Percentiles rank a stretch among this genome's conserved stretches.
phyloP scores from a whole-genome alignment of 2,329 filamentous ascomycete genomes.

The Aureobasidium subglaciale region DNA sequence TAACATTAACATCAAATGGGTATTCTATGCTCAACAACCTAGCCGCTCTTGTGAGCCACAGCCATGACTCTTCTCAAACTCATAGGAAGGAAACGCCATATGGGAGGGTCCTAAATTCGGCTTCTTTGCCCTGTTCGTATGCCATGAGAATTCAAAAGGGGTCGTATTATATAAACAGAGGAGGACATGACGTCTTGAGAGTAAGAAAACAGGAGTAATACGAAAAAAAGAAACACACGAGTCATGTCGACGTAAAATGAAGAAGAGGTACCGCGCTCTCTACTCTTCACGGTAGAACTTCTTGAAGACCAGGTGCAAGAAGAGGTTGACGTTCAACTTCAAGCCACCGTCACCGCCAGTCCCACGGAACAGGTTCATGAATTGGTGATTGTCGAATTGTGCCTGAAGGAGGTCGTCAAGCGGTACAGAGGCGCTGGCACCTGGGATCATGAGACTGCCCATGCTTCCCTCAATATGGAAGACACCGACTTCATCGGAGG shows the following conservation, averaged over 20 bases:
- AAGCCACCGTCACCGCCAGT: constrained; percentile 41
- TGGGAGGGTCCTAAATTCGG: background rate
- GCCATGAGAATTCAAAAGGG: background rate
- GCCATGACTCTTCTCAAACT: background rate
- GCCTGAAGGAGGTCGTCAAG: constrained; percentile 92
- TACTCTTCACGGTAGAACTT: constrained; percentile 71
- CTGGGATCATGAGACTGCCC: constrained; percentile 91
- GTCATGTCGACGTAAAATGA: constrained; percentile 6
- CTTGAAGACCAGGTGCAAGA: constrained; percentile 95
- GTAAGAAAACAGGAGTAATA: background rate
- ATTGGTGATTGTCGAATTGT: constrained; percentile 94
- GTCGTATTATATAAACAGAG: constrained; percentile 13
- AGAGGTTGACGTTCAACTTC: constrained; percentile 89
- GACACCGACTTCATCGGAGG: constrained; percentile 85
- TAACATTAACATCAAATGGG: constrained; percentile 14
- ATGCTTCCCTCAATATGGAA: constrained; percentile 88
- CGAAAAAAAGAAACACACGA: constrained; percentile 6
- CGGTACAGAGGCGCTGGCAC: constrained; percentile 78
- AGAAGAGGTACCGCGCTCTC: background rate
- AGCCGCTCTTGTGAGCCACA: background rate
- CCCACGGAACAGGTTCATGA: constrained; percentile 84
- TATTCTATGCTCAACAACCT: constrained; percentile 11
- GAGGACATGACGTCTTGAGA: background rate
- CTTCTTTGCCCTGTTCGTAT: background rate
- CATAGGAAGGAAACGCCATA: constrained; percentile 8